These are phyloP conservation scores for Protomyces arabidopsidicola DNA, from an alignment of 1,139 yeast genomes.

Conservation along the genomic window DNA sequence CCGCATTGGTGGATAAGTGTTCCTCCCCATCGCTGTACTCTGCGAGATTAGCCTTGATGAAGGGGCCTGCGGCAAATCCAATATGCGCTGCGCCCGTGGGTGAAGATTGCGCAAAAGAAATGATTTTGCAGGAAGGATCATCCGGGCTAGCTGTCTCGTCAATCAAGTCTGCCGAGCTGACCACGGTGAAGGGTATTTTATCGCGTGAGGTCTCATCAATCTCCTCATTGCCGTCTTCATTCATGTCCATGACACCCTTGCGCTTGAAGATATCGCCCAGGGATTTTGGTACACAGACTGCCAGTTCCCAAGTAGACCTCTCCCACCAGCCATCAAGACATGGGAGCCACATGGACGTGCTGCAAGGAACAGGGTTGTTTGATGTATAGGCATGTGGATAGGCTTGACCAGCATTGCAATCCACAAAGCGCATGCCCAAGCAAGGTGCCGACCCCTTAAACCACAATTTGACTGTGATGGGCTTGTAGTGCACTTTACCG, in stretches of 20 bases:
- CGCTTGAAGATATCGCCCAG: slow-evolving; percentile 53
- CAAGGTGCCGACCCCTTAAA: slow-evolving; percentile 63
- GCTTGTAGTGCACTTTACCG: slow-evolving; percentile 48
- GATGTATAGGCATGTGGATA: slow-evolving; percentile 84
- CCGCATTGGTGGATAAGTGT: slow-evolving; percentile 43
- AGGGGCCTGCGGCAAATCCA: slow-evolving; percentile 95
- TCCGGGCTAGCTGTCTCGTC: slow-evolving; percentile 48
- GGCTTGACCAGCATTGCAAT: slow-evolving; percentile 36
- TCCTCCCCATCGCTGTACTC: slow-evolving; percentile 42
- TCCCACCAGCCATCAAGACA: slow-evolving; percentile 89
- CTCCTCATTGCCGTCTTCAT: background rate
- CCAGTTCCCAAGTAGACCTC: slow-evolving; percentile 87
- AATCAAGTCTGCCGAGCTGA: slow-evolving; percentile 58
- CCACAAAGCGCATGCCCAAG: slow-evolving; percentile 69
- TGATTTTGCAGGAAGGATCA: slow-evolving; percentile 68
- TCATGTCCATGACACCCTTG: background rate
- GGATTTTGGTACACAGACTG: slow-evolving; percentile 74
- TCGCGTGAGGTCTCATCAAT: slow-evolving; percentile 39
- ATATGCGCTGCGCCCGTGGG: slow-evolving; percentile 92
- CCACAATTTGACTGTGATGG: slow-evolving; percentile 65
- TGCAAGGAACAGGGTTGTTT: slow-evolving; percentile 69
- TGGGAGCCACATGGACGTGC: slow-evolving; percentile 95
- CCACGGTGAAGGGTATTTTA: slow-evolving; percentile 57
- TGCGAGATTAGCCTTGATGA: slow-evolving; percentile 55
- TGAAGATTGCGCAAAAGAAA: slow-evolving; percentile 72